phyloP scores from a whole-genome alignment of 257 asterid genomes.

The Solanum sparsipilum region DNA sequence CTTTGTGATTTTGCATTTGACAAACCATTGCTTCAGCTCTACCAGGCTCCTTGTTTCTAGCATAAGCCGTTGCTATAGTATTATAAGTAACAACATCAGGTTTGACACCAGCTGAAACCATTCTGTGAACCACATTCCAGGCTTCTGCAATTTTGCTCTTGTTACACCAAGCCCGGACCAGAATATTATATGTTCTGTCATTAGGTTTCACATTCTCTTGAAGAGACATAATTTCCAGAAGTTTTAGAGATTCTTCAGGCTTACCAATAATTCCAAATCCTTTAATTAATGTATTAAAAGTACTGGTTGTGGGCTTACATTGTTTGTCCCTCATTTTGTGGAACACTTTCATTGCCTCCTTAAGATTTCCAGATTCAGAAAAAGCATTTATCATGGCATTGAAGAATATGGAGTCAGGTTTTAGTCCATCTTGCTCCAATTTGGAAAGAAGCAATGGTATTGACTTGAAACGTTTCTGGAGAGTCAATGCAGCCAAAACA shows the following conservation, averaged over 20 bases:
- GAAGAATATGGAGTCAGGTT: slow-evolving; percentile 87
- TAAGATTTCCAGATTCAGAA: slow-evolving; percentile 80
- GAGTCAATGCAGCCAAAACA: slow-evolving; percentile 64
- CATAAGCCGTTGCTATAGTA: slow-evolving; percentile 76
- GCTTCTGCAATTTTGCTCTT: slow-evolving; percentile 52
- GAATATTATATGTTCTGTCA: slow-evolving; percentile 80
- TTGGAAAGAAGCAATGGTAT: slow-evolving; percentile 60
- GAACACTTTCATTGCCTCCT: slow-evolving; percentile 72
- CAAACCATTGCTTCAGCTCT: slow-evolving; percentile 64
- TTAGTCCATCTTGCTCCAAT: slow-evolving; percentile 59
- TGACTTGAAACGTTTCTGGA: slow-evolving; percentile 73
- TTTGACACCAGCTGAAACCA: slow-evolving; percentile 56
- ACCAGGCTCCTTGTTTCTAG: slow-evolving; percentile 52
- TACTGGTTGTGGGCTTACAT: slow-evolving; percentile 76
- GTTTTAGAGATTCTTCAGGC: slow-evolving; percentile 76
- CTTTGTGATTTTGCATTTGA: slow-evolving; percentile 48
- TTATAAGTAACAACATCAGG: slow-evolving; percentile 83
- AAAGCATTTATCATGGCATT: slow-evolving; percentile 91
- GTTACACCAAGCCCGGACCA: slow-evolving; percentile 81
- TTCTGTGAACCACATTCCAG: slow-evolving; percentile 50
- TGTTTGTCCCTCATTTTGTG: slow-evolving; percentile 65
- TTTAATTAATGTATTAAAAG: slow-evolving; percentile 75
- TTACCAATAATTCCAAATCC: slow-evolving; percentile 76
- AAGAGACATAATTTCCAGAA: slow-evolving; percentile 47
- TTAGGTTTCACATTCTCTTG: slow-evolving; percentile 60